Base-by-base conservation (phyloP, 2,329 filamentous ascomycete species). In the Fragosphaeria purpurea region DNA sequence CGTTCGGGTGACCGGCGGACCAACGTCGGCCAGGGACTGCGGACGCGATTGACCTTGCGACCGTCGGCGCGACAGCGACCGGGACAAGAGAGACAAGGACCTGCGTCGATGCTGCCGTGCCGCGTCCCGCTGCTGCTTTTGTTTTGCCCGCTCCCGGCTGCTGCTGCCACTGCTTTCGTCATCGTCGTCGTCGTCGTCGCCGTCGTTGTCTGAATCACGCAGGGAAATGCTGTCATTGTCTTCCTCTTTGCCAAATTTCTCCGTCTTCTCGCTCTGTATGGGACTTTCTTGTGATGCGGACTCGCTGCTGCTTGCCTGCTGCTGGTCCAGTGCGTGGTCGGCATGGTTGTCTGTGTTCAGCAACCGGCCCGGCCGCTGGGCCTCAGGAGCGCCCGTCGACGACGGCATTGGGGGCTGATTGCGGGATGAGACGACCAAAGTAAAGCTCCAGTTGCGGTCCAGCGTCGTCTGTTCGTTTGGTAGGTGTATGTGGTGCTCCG, bases 1-100 rank as follows among this genome's bases (percentile, higher is more conserved):
- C 33, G 62, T 65, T 46, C 62, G 60, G 4, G 66, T 64, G 4
- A 67, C 13, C 53, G 13, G 53, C 32, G 41, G 34, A 6, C 35
- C 49, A 8, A n/a, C 40, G n/a, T 45, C 51, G 32, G 39, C 47
- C 30, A 44, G n/a, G 5, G 50, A 38, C 31, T 41, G 48, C 8
- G 37, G 22, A 7, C 44, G 43, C 7, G 50, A 50, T 11, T 47
- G 47, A 7, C 46, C 35, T 5, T 38, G 44, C 22, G 48, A 42
- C 37, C 44, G 49, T 7, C n/a, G 34, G 30, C 45, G 47, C 8
- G 53, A 52, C n/a, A 46, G 38, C 7, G 50, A 50, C 22, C 52
- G 46, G 1, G 49, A 38, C 4, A 52, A 38, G n/a, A 51, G 30
- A 4, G 52, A 51, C 8, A 43, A 44, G 4, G 49, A 33, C 6